Base-by-base conservation (phyloP, 2,329 filamentous ascomycete species). In the Blumeria hordei region DNA sequence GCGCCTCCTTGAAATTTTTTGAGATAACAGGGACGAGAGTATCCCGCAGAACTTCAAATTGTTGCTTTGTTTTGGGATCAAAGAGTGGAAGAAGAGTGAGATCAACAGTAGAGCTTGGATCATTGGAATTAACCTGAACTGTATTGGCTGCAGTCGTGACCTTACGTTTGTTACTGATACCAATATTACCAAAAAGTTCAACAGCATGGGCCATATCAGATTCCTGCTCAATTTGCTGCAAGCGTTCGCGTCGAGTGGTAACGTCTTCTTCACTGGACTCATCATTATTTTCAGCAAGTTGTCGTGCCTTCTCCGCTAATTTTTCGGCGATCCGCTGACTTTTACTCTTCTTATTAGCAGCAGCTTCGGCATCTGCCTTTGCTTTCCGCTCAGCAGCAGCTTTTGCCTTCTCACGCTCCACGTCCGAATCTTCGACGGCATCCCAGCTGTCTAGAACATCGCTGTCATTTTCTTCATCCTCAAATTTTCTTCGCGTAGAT, bases 371-470 rank as follows among this genome's bases (percentile, higher is more conserved):
- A 0, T 88, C 87, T 33, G 86, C 88, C 70, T 93, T 93, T 57
- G 84, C 86, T 70, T 94, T 93, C 54, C 79, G 83, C 65, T 86
- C 88, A 6, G 76, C 82, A 53, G 81, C 87, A 72, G 90, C 92
- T 70, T 84, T 85, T 33, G 78, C 85, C 74, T 96, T 98, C 70
- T 95, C 88, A 64, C 88, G 85, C 73, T 98, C 92, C 63, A 81
- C 90, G 64, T 98, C 92, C 58, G 88, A 94, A 71, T 98, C 92
- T 66, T 96, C 92, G 62, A 85, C 88, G 57, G 86, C 90, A 65
- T 96, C 88, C 92, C 92, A 98, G 36, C 86, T 90, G 58, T 98
- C 92, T 65, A 95, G 78, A 56, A 96, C 88, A 69, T 93, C 86
- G 62, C 73, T 74, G 61, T 84, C 81, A 36, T 88, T 81, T 55